Percentiles rank a stretch among this genome's conserved stretches.
Conservation (phyloP, 768 basidiomycete genomes). For the Suillus hirtellus region DNA sequence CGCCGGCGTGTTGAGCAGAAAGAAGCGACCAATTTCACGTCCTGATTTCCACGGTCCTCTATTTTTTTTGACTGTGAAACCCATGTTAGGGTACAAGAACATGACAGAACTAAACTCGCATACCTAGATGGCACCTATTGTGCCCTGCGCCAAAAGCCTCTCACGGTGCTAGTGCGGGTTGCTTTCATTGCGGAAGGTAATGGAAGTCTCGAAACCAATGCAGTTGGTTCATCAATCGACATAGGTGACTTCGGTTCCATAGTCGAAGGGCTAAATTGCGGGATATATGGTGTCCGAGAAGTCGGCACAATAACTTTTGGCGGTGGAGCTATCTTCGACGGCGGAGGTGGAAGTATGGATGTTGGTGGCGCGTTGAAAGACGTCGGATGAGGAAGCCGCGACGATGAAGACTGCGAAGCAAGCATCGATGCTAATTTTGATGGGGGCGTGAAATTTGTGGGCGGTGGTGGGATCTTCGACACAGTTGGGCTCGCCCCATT, state of each 20-base stretch:
- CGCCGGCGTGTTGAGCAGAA: not conserved
- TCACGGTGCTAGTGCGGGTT: slow-evolving; percentile 28
- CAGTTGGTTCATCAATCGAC: slow-evolving; percentile 2
- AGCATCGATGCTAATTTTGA: slow-evolving; percentile 32
- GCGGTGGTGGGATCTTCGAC: slow-evolving; percentile 24
- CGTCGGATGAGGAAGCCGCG: slow-evolving; percentile 6
- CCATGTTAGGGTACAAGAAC: slow-evolving; percentile 5
- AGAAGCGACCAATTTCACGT: not conserved
- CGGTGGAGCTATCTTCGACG: slow-evolving; percentile 14
- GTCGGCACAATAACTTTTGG: slow-evolving; percentile 14
- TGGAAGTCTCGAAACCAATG: slow-evolving; percentile 22
- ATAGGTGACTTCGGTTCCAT: slow-evolving; percentile 5
- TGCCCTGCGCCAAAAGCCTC: slow-evolving; percentile 32
- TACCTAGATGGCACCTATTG: slow-evolving; percentile 18
- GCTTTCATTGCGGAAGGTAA: slow-evolving; percentile 26
- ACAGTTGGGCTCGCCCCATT: slow-evolving; percentile 2
- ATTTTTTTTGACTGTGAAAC: slow-evolving; percentile 4
- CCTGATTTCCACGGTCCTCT: not conserved
- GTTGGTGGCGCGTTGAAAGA: slow-evolving; percentile 10
- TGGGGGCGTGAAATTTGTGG: slow-evolving; percentile 30
- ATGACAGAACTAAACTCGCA: not conserved
- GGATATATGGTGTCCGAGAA: not conserved
- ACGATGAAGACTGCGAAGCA: slow-evolving; percentile 24
- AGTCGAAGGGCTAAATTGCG: slow-evolving; percentile 9
- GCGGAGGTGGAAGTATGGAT: slow-evolving; percentile 26